Conservation (phyloP, 176 grass and related monocot genomes). For the Thinopyrum elongatum region DNA sequence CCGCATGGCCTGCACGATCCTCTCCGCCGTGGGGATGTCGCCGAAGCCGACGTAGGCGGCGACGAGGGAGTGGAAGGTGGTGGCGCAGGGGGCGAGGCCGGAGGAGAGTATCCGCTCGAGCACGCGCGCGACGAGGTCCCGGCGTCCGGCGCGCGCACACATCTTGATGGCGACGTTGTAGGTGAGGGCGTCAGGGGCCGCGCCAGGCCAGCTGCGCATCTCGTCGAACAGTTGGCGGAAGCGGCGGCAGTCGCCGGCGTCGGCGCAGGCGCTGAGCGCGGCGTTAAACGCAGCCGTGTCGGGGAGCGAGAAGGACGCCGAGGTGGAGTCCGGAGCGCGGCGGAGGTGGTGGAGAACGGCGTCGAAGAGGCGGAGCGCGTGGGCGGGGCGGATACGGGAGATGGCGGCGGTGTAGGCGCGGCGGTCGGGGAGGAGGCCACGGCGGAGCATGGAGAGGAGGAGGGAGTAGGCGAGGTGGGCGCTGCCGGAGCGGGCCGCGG, state of each 20-base stretch:
- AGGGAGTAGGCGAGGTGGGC: slow-evolving; percentile 47
- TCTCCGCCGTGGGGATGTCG: slow-evolving; percentile 60
- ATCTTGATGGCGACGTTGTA: slow-evolving; percentile 90
- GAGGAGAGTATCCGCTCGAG: slow-evolving; percentile 40
- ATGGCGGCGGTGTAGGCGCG: slow-evolving; percentile 81
- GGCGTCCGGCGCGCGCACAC: slow-evolving; percentile 62
- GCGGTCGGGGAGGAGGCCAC: slow-evolving; percentile 61
- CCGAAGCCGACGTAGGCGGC: slow-evolving; percentile 79
- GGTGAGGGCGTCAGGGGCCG: slow-evolving; percentile 55
- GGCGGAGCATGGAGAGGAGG: slow-evolving; percentile 65
- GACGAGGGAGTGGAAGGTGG: slow-evolving; percentile 79
- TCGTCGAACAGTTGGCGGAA: slow-evolving; percentile 75
- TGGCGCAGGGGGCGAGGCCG: slow-evolving; percentile 52
- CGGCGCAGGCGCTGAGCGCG: slow-evolving; percentile 68
- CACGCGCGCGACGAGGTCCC: slow-evolving; percentile 57
- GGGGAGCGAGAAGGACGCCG: slow-evolving; percentile 28
- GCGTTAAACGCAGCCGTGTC: slow-evolving; percentile 88
- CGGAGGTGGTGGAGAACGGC: slow-evolving; percentile 53
- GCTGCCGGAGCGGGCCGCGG: slow-evolving; percentile 51
- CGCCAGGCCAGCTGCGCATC: slow-evolving; percentile 37
- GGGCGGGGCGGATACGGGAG: slow-evolving; percentile 45
- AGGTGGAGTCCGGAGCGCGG: slow-evolving; percentile 5
- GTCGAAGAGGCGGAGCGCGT: slow-evolving; percentile 68
- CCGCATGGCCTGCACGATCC: slow-evolving; percentile 82
- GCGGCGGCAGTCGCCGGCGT: slow-evolving; percentile 53